phyloP scores from a whole-genome alignment of 495 filamentous ascomycete species.

The Tuber magnatum region DNA sequence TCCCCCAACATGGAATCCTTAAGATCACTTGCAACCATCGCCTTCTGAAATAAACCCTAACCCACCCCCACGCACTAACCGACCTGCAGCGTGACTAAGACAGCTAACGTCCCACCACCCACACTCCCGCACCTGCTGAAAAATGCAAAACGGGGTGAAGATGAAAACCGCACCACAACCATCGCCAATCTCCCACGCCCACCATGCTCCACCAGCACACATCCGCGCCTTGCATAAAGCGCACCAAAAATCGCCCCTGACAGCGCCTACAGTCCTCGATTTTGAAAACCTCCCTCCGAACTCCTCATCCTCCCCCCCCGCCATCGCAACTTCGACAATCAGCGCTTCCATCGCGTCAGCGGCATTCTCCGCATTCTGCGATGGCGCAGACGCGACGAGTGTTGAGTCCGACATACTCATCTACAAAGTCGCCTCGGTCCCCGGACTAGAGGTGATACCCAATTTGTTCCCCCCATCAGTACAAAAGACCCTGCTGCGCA shows the following conservation, averaged over 20 bases:
- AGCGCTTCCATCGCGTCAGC: conserved; percentile 5
- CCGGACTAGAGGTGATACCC: conserved; percentile 60
- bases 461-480: conserved; percentile 59
- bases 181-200: conserved; percentile 28
- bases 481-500: conserved; percentile 60
- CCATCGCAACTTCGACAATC: not conserved
- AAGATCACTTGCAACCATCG: not conserved
- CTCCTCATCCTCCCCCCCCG: not conserved
- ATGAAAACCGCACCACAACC: conserved; percentile 6
- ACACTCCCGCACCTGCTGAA: not conserved
- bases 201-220: conserved; percentile 21
- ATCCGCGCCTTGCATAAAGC: conserved; percentile 33
- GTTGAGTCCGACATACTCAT: conserved; percentile 17
- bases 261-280: conserved; percentile 20
- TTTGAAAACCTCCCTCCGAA: conserved; percentile 6
- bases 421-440: conserved; percentile 31
- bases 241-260: conserved; percentile 22
- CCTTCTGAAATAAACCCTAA: not conserved
- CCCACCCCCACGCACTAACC: not conserved
- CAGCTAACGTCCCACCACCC: not conserved
- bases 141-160: not conserved
- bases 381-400: not conserved
- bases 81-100: too few relatives aligned
- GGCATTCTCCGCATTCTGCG: conserved; percentile 19
- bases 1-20: too few relatives aligned